These are phyloP conservation scores for Juncus effusus DNA, from an alignment of 176 grass and related monocot species.

Conservation along the genomic window DNA sequence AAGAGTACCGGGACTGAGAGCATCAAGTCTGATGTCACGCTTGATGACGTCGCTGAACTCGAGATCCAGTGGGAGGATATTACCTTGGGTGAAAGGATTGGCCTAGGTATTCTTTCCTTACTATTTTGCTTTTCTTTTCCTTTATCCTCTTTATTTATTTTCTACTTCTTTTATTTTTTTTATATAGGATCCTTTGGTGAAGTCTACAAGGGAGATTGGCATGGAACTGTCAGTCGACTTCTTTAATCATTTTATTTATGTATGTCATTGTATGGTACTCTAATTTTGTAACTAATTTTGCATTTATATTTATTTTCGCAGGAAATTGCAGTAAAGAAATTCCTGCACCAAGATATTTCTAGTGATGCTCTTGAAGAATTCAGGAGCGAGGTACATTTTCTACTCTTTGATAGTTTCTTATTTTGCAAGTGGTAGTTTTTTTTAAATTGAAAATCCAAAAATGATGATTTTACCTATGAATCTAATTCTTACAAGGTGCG, in stretches of 20 bases:
- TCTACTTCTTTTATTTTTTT: conserved; percentile 25
- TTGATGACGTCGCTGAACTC: conserved; percentile 80
- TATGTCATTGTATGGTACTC: neutral
- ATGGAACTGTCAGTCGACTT: conserved; percentile 83
- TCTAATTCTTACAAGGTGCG: conserved; percentile 56
- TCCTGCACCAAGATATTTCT: conserved; percentile 99
- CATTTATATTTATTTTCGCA: conserved; percentile 33
- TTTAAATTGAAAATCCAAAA: neutral
- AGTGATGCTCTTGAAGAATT: conserved; percentile 97
- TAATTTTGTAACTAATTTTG: conserved; percentile 30
- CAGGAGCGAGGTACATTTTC: conserved; percentile 75
- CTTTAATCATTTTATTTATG: conserved; percentile 15
- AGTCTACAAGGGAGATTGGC: conserved; percentile 98
- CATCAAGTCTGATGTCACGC: conserved; percentile 67
- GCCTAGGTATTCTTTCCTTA: conserved; percentile 65
- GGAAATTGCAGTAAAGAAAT: conserved; percentile 99
- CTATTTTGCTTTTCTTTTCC: conserved; percentile 16
- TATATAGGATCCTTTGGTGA: conserved; percentile 90
- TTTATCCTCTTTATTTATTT: conserved; percentile 15
- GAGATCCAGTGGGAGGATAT: conserved; percentile 98
- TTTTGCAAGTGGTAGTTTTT: conserved; percentile 7
- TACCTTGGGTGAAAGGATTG: conserved; percentile 78
- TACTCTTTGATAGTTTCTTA: conserved; percentile 22
- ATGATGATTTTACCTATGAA: conserved; percentile 12
- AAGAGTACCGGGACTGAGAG: conserved; percentile 82